Evolutionary conservation across 108 stramenopile species (phyloP).

Genomic region (Nitzschia putrida): DNA sequence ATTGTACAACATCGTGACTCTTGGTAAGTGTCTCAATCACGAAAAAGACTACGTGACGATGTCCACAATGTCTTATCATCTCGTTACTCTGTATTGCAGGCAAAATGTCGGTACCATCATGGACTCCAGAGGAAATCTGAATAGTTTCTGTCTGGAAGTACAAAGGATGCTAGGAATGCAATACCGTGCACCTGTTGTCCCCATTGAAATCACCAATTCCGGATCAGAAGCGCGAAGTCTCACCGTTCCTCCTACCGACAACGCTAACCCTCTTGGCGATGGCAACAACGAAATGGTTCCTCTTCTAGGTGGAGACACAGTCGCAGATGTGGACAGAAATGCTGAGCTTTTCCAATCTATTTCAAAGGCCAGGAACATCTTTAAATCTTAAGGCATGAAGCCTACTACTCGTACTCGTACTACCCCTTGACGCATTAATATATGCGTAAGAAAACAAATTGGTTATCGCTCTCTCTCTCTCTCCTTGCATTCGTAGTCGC

Average conservation of each 20-base stretch:
- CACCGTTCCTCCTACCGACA: neutral
- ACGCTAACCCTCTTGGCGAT: neutral
- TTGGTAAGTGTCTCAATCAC: conserved; percentile 24
- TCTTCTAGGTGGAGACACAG: too few relatives aligned
- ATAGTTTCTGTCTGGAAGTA: conserved; percentile 62
- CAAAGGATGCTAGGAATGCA: conserved; percentile 66
- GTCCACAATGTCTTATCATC: neutral
- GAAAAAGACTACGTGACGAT: neutral
- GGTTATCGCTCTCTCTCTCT: too few relatives aligned
- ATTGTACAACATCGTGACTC: conserved; percentile 51
- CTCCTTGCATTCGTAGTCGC: too few relatives aligned
- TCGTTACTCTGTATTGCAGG: neutral
- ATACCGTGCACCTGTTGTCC: conserved; percentile 66
- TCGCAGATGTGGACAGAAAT: too few relatives aligned
- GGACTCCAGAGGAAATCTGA: conserved; percentile 62
- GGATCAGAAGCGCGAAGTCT: neutral
- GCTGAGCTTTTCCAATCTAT: too few relatives aligned
- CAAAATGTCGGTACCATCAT: conserved; percentile 18
- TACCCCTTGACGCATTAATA: too few relatives aligned
- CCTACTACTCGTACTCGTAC: too few relatives aligned
- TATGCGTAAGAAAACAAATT: too few relatives aligned
- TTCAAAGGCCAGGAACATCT: too few relatives aligned
- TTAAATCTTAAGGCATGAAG: too few relatives aligned
- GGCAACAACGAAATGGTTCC: neutral
- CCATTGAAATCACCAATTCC: conserved; percentile 45